These are phyloP conservation scores for Hypoxylon trugodes DNA, from an alignment of 495 filamentous ascomycete species.

Conservation along the genomic window DNA sequence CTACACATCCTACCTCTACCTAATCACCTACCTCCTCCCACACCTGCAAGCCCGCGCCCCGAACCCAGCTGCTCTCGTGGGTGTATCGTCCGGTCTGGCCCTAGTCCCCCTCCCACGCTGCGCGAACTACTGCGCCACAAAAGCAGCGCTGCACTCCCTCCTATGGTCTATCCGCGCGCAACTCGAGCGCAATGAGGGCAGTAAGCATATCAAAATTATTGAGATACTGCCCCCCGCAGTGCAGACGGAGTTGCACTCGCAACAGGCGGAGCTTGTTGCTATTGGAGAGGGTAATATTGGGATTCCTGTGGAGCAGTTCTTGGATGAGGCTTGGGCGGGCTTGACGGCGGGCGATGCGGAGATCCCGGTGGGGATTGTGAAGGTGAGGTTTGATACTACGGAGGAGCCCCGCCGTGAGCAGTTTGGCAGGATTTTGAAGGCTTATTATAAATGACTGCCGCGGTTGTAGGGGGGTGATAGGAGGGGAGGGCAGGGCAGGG, in stretches of 20 bases:
- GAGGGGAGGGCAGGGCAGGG: neutral
- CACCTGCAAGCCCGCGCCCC: slow-evolving; percentile 58
- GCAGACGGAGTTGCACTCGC: slow-evolving; percentile 68
- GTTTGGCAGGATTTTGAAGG: slow-evolving; percentile 20
- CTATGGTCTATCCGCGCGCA: slow-evolving; percentile 67
- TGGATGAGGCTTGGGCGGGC: slow-evolving; percentile 62
- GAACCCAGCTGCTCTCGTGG: slow-evolving; percentile 52
- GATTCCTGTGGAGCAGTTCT: slow-evolving; percentile 69
- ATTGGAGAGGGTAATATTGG: slow-evolving; percentile 52
- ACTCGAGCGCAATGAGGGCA: slow-evolving; percentile 51
- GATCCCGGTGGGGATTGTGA: slow-evolving; percentile 44
- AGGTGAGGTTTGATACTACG: slow-evolving; percentile 15
- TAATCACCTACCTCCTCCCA: slow-evolving; percentile 70
- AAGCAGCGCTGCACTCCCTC: slow-evolving; percentile 66
- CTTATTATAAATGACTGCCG: slow-evolving; percentile 19
- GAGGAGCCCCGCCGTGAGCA: slow-evolving; percentile 25
- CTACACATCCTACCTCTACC: slow-evolving; percentile 69
- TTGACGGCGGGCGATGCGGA: slow-evolving; percentile 61
- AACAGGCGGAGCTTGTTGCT: slow-evolving; percentile 56
- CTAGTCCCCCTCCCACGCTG: slow-evolving; percentile 61
- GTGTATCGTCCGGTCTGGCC: slow-evolving; percentile 62
- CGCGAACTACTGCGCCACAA: slow-evolving; percentile 66
- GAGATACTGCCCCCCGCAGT: slow-evolving; percentile 75
- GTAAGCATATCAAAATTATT: slow-evolving; percentile 60
- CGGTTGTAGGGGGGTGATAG: neutral